Evolutionary conservation across 345 rosid genomes (phyloP).

Genomic region (Euclidium syriacum): DNA sequence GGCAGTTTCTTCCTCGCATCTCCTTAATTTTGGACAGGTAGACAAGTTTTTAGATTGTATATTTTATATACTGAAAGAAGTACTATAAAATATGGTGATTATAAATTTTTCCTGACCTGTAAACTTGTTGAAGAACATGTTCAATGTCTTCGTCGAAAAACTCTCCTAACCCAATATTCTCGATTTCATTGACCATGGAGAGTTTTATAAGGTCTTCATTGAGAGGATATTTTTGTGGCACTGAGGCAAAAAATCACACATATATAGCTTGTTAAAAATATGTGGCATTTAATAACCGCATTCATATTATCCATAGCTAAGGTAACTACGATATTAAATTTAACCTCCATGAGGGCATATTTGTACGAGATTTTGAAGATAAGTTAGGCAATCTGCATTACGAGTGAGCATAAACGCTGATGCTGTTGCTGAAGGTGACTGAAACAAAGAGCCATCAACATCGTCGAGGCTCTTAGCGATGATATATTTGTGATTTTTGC

Average conservation of each 20-base stretch:
- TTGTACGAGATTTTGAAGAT: conserved; percentile 42
- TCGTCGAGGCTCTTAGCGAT: conserved; percentile 11
- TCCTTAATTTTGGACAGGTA: conserved; percentile 24
- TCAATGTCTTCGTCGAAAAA: conserved; percentile 44
- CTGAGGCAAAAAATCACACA: conserved; percentile 25
- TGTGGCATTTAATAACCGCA: background rate
- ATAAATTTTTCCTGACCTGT: conserved; percentile 27
- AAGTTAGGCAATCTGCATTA: conserved; percentile 36
- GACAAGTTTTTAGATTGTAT: background rate
- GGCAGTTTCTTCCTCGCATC: conserved; percentile 15
- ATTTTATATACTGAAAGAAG: background rate
- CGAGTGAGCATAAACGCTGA: conserved; percentile 51
- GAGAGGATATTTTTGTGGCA: conserved; percentile 42
- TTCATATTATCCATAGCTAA: background rate
- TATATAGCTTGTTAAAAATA: conserved; percentile 3
- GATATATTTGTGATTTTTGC: conserved; percentile 24
- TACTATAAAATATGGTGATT: background rate
- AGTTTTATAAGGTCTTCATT: conserved; percentile 52
- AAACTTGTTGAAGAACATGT: conserved; percentile 35
- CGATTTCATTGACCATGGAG: conserved; percentile 40
- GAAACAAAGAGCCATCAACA: conserved; percentile 50
- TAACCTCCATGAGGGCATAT: conserved; percentile 43
- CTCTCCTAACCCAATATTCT: conserved; percentile 48
- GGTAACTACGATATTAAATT: background rate
- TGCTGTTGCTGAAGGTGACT: conserved; percentile 72